phyloP scores from a whole-genome alignment of 441 rosid genomes.

The Euphorbia celastroides region DNA sequence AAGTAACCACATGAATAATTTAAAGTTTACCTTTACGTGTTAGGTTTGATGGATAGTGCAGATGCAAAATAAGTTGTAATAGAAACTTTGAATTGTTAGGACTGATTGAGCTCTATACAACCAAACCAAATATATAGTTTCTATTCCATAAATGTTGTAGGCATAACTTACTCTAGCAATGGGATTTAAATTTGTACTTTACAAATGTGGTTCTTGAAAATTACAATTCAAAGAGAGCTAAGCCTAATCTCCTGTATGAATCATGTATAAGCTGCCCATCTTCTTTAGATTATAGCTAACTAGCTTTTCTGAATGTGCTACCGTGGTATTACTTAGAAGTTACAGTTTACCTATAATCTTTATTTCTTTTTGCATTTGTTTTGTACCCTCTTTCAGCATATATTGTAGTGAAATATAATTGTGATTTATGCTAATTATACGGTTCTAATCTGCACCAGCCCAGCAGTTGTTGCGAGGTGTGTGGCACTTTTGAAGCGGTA shows the following conservation, averaged over 20 bases:
- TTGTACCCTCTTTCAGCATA: constrained; percentile 8
- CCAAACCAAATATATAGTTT: neutral
- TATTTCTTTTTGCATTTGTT: neutral
- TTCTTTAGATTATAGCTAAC: neutral
- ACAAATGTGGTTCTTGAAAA: neutral
- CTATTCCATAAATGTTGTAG: neutral
- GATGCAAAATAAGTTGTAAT: neutral
- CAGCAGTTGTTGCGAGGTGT: constrained; percentile 94
- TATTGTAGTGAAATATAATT: constrained; percentile 7
- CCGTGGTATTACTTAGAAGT: neutral
- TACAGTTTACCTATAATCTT: neutral
- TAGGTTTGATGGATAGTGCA: neutral
- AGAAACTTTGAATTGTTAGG: neutral
- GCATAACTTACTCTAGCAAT: neutral
- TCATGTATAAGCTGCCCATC: neutral
- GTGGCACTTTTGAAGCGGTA: constrained; percentile 90
- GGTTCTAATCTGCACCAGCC: constrained; percentile 55
- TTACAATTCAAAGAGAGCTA: neutral
- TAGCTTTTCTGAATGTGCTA: neutral
- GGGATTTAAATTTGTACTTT: neutral
- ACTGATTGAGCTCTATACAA: neutral
- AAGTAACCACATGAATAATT: neutral
- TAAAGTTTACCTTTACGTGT: neutral
- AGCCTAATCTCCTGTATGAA: neutral
- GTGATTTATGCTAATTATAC: constrained; percentile 23